These are phyloP conservation scores for Candida sphagnicola DNA, from an alignment of 805 yeast species.

Conservation along the genomic window DNA sequence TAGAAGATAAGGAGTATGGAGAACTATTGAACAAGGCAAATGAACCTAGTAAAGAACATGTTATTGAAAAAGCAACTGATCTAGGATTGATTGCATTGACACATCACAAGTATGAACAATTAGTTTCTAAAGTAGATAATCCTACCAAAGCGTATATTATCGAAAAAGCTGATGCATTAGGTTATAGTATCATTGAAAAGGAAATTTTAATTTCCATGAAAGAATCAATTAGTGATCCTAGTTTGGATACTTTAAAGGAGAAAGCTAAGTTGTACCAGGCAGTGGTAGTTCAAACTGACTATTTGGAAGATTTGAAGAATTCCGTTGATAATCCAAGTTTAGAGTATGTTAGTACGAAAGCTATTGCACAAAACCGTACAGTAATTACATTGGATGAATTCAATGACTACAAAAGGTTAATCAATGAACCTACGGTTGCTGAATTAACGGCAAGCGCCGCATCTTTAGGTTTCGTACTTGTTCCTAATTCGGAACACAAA, in stretches of 20 bases:
- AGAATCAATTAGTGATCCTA: constrained; percentile 18
- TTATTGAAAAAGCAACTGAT: too few relatives aligned
- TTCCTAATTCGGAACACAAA: too few relatives aligned
- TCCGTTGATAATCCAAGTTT: constrained; percentile 7
- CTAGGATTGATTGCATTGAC: constrained; percentile 6
- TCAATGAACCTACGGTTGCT: not conserved
- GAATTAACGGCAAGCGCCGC: not conserved
- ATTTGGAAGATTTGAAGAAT: not conserved
- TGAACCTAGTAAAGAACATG: constrained; percentile 2
- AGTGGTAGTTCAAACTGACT: constrained; percentile 3
- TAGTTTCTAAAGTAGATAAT: constrained; percentile 8
- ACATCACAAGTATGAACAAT: constrained; percentile 7
- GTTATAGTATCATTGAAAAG: constrained; percentile 13
- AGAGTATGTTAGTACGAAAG: constrained; percentile 14
- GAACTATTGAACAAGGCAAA: constrained; percentile 4
- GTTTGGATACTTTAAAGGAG: constrained; percentile 22
- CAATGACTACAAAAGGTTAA: constrained; percentile 2
- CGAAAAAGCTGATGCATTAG: constrained; percentile 20
- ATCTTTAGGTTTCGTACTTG: too few relatives aligned
- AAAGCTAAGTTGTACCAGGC: constrained; percentile 13
- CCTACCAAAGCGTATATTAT: constrained; percentile 29
- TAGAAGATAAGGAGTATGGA: constrained; percentile 9
- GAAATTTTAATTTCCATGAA: constrained; percentile 6
- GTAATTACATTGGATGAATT: not conserved
- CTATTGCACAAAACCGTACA: not conserved